Evolutionary conservation across 352 stramenopile genomes (phyloP).

Genomic region (Phytophthora tentaculata): DNA sequence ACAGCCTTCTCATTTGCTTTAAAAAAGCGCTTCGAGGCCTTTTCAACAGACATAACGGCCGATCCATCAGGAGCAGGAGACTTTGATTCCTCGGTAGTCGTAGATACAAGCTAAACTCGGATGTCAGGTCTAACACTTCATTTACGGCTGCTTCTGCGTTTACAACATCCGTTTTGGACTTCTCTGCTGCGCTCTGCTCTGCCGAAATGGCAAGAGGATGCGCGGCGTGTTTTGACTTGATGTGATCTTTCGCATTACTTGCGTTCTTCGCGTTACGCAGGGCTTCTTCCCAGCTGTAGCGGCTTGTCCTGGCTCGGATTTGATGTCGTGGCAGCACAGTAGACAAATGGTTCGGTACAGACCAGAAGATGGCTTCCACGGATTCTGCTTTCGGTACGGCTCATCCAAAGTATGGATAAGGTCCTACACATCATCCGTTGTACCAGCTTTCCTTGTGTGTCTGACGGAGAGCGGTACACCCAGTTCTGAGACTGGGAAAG

Average conservation of each 20-base stretch:
- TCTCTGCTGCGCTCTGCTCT: not conserved
- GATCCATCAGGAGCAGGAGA: too few relatives aligned
- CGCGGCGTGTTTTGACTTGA: constrained; percentile 6
- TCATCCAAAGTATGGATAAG: too few relatives aligned
- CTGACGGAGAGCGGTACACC: too few relatives aligned
- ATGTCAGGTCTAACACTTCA: not conserved
- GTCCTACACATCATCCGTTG: too few relatives aligned
- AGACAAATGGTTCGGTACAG: not conserved
- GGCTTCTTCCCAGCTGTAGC: constrained; percentile 3
- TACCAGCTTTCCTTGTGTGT: too few relatives aligned
- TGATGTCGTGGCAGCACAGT: too few relatives aligned
- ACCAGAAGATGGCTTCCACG: too few relatives aligned
- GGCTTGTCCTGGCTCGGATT: too few relatives aligned
- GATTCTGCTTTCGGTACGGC: too few relatives aligned
- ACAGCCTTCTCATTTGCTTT: constrained; percentile 4
- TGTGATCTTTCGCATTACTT: constrained; percentile 16
- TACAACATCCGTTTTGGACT: not conserved
- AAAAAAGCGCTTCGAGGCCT: constrained; percentile 2
- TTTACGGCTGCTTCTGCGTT: constrained; percentile 5
- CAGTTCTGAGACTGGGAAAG: too few relatives aligned
- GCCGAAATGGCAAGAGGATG: constrained; percentile 3
- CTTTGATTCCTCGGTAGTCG: too few relatives aligned
- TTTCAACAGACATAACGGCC: not conserved
- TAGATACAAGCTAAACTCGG: not conserved
- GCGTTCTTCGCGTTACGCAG: constrained; percentile 8